A percentile compares a stretch with the other conserved stretches of the same genome.
Conservation (phyloP, 805 yeast species). For the Barnettozyma vustinii region DNA sequence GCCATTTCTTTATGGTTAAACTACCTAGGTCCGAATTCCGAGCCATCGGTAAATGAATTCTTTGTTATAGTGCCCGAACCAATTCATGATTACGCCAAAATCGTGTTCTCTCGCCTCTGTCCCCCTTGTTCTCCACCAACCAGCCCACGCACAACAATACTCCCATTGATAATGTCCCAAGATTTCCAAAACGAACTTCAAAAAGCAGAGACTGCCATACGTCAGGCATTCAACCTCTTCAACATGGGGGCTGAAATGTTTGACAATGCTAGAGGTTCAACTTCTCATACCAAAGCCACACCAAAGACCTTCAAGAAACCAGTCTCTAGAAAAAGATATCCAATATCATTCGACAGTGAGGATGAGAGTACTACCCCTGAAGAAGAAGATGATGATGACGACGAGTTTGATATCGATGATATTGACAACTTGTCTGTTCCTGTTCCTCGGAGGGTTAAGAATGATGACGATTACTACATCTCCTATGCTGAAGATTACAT, state of each 20-base stretch:
- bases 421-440: not conserved
- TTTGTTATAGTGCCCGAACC: not conserved
- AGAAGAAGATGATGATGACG: slow-evolving; percentile 16
- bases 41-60: not conserved
- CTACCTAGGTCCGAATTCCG: not conserved
- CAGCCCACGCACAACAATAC: not conserved
- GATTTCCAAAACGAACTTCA: slow-evolving; percentile 8
- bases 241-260: slow-evolving; percentile 22
- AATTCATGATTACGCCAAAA: not conserved
- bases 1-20: not conserved
- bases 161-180: not conserved
- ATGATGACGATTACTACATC: slow-evolving; percentile 23
- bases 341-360: slow-evolving; percentile 20
- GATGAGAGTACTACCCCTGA: slow-evolving; percentile 19
- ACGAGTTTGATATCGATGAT: slow-evolving; percentile 1
- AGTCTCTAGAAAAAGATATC: not conserved
- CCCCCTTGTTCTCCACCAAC: not conserved
- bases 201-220: slow-evolving; percentile 19
- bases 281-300: not conserved
- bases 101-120: not conserved
- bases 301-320: slow-evolving; percentile 1
- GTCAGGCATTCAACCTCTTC: slow-evolving; percentile 23
- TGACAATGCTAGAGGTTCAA: slow-evolving; percentile 5
- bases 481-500: slow-evolving; percentile 47
- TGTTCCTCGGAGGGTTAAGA: not conserved